Evolutionary conservation across 2,329 filamentous ascomycete genomes (phyloP).

Genomic region (Aspergillus tubingensis): DNA sequence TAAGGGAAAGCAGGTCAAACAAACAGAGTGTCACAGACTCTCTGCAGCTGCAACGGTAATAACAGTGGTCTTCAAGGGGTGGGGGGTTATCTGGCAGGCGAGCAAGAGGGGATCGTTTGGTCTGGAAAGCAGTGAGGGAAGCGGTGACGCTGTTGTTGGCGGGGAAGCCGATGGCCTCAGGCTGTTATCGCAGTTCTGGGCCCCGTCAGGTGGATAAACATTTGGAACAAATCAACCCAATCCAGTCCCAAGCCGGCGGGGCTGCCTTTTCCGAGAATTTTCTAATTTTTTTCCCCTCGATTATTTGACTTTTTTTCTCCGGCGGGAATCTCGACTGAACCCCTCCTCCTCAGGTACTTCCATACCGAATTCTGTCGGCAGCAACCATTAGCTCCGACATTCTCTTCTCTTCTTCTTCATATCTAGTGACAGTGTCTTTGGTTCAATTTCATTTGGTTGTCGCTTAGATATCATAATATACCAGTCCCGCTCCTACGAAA

Average conservation of each 20-base stretch:
- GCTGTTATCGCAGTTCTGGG: slow-evolving; percentile 19
- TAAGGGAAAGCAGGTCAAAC: background rate
- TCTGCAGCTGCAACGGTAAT: background rate
- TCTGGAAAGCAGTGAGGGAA: slow-evolving; percentile 9
- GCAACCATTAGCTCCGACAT: background rate
- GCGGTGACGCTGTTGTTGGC: slow-evolving; percentile 26
- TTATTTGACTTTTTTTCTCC: slow-evolving; percentile 8
- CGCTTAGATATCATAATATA: background rate
- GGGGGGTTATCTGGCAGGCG: background rate
- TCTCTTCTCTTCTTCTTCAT: background rate
- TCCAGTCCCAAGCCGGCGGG: slow-evolving; percentile 16
- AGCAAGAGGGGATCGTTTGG: background rate
- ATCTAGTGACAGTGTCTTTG: background rate
- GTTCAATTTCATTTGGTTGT: background rate
- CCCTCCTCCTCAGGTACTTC: background rate
- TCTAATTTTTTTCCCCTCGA: slow-evolving; percentile 13
- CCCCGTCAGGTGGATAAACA: slow-evolving; percentile 25
- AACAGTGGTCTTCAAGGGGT: background rate
- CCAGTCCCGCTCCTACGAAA: background rate
- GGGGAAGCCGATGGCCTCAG: slow-evolving; percentile 24
- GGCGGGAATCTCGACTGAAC: slow-evolving; percentile 3
- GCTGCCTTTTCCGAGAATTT: slow-evolving; percentile 18
- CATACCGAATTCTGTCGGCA: background rate
- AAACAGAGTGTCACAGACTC: background rate
- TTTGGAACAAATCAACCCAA: slow-evolving; percentile 16